These are phyloP conservation scores for Flaveria bidentis DNA, from an alignment of 129 eudicot species.

Conservation along the genomic window DNA sequence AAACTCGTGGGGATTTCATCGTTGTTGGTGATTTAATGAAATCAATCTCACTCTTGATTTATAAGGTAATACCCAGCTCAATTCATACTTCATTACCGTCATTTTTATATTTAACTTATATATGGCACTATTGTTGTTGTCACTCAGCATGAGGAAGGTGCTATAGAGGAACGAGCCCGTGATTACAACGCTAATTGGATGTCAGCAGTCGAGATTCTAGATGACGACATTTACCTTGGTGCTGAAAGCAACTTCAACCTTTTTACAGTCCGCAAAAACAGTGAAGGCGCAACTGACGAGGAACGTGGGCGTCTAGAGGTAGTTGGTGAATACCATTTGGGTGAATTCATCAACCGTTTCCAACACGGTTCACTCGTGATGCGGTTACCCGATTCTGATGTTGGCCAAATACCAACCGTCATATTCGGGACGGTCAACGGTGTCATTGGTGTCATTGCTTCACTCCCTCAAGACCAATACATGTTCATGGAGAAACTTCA, in stretches of 20 bases:
- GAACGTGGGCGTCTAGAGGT: constrained; percentile 94
- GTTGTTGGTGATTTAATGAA: constrained; percentile 96
- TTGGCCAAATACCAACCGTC: constrained; percentile 77
- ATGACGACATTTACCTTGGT: constrained; percentile 87
- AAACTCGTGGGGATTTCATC: constrained; percentile 92
- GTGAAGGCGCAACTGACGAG: constrained; percentile 96
- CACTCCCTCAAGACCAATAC: constrained; percentile 83
- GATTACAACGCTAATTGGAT: constrained; percentile 98
- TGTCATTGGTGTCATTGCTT: constrained; percentile 87
- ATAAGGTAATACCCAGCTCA: constrained; percentile 55
- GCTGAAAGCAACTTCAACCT: constrained; percentile 89
- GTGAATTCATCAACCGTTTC: constrained; percentile 85
- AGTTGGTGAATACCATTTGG: constrained; percentile 91
- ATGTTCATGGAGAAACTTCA: constrained; percentile 79
- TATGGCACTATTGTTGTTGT: neutral
- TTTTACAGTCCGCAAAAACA: constrained; percentile 90
- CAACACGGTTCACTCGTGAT: constrained; percentile 91
- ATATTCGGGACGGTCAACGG: constrained; percentile 92
- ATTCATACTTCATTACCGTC: neutral
- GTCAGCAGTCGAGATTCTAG: constrained; percentile 93
- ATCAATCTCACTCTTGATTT: constrained; percentile 80
- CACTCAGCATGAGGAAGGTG: constrained; percentile 90
- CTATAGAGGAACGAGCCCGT: constrained; percentile 97
- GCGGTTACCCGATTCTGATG: constrained; percentile 89
- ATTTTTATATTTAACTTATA: neutral